Evolutionary conservation across 1,284 basidiomycete genomes (phyloP), one percentile per base, ranked within the genome.

Genomic region (Chondrostereum purpureum): DNA sequence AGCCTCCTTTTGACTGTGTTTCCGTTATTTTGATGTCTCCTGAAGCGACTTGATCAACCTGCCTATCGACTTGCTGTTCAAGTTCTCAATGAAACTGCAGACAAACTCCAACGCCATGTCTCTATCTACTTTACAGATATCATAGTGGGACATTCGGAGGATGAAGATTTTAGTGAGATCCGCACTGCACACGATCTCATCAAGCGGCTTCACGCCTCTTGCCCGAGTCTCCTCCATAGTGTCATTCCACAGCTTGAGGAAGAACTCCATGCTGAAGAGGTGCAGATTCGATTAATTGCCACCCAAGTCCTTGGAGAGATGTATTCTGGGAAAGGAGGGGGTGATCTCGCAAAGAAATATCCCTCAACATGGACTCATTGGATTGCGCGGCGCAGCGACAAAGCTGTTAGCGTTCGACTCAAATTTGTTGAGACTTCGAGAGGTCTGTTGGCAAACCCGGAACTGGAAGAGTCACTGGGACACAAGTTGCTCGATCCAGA

Each of bases 171-270:
- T 48, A 72, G 76, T 13, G 77, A 87, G 46, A 74, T 95, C 42
- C 76, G 79, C 48, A 73, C 72, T 0, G 86, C 89, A 1, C 94
- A 99, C 63, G 75, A 81, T 35, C 83, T 97, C 49, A 85, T 99
- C 61, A 83, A 89, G 54, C 81, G 83, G 35, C 77, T 99, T 20
- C 84, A 90, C 62, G 77, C 78, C 20, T 76, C 86, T 16, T 92
- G 85, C 56, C 92, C 95, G 0, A 72, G 78, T 10, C 69, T 98
- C 12, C 69, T 99, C 0, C 80, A 90, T 55, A 92, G 87, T 59
- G 91, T 97, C 39, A 83, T 99, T 12, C 95, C 95, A 0, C 86
- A 93, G 48, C 77, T 99, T 11, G 94, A 96, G 62, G 88, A 92
- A 55, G 92, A 97, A 59, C 72, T 98, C 3, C 77, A 80, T 13